Conservation (phyloP, 2,329 filamentous ascomycete species). For the Colletotrichum zoysiae region DNA sequence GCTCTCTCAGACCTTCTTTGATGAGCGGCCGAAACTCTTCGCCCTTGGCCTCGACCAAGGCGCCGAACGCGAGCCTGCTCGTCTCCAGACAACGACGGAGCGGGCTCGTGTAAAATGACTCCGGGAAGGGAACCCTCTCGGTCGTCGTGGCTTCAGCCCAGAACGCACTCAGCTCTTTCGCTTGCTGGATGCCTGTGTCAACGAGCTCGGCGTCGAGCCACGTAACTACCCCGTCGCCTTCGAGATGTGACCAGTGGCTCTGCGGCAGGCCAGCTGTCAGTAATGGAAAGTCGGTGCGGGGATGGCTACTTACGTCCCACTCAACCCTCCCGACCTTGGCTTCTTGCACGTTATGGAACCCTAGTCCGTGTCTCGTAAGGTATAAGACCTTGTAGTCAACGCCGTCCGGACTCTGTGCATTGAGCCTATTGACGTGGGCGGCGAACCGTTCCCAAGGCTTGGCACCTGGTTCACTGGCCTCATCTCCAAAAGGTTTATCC, state of each 20-base stretch:
- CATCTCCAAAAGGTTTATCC: conserved; percentile 57
- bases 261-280: conserved; percentile 24
- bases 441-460: conserved; percentile 67
- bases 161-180: conserved; percentile 62
- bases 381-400: conserved; percentile 67
- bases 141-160: conserved; percentile 60
- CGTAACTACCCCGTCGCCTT: conserved; percentile 53
- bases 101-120: conserved; percentile 69
- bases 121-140: conserved; percentile 64
- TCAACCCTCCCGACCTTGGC: conserved; percentile 67
- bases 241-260: conserved; percentile 54
- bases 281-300: neutral
- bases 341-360: conserved; percentile 63
- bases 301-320: conserved; percentile 61
- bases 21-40: conserved; percentile 62
- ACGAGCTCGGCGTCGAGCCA: conserved; percentile 65
- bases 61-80: conserved; percentile 62
- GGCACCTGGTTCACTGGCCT: conserved; percentile 42
- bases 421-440: conserved; percentile 61
- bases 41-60: conserved; percentile 53
- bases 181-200: conserved; percentile 64
- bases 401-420: conserved; percentile 54
- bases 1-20: conserved; percentile 71
- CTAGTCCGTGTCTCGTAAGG: conserved; percentile 70
- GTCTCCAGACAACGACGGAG: conserved; percentile 71